phyloP scores from a whole-genome alignment of 805 yeast genomes.

The Yueomyces sp. region DNA sequence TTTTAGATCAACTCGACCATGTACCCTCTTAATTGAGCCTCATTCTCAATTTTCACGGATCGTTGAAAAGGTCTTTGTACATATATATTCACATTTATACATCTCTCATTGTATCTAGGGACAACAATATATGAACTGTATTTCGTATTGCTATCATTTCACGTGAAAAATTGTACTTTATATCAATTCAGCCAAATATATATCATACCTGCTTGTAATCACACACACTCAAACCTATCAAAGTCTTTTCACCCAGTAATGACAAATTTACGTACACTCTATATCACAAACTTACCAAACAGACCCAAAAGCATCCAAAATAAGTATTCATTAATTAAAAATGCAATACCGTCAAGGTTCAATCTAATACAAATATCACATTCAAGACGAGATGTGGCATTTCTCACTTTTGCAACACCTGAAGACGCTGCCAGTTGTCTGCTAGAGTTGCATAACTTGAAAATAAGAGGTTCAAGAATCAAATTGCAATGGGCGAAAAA shows the following conservation, averaged over 20 bases:
- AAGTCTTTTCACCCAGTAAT: too few species aligned
- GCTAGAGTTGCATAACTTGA: too few species aligned
- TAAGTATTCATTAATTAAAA: background rate
- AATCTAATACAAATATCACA: background rate
- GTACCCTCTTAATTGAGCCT: background rate
- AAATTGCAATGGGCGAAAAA: background rate
- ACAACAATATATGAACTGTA: too few species aligned
- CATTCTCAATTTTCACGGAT: too few species aligned
- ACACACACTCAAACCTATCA: background rate
- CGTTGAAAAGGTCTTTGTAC: too few species aligned
- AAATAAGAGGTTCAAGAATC: background rate
- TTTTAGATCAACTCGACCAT: background rate
- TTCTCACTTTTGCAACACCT: background rate
- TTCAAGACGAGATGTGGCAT: background rate
- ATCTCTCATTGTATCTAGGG: too few species aligned
- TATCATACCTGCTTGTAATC: background rate
- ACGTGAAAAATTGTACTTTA: background rate
- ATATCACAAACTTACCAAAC: background rate
- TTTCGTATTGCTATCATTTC: too few species aligned
- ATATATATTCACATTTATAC: too few species aligned
- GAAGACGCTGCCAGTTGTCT: background rate
- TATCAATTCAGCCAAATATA: background rate
- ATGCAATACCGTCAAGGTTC: background rate
- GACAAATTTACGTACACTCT: background rate
- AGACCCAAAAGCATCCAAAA: background rate